Percentiles rank a stretch among this genome's conserved stretches.
These are phyloP conservation scores for Jatropha curcas DNA, from an alignment of 345 rosid genomes.

Conservation along the genomic window DNA sequence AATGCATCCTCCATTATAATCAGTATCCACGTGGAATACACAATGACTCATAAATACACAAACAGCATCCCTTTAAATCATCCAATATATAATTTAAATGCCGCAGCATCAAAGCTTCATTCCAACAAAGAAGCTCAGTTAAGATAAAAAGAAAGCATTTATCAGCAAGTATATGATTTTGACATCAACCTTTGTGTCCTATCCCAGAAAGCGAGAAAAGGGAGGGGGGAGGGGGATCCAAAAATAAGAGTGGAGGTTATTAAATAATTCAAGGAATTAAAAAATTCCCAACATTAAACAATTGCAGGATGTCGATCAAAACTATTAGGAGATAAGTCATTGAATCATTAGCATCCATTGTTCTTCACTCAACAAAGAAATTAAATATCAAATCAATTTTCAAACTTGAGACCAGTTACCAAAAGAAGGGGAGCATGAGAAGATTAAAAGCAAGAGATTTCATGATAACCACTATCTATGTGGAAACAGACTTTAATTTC, in stretches of 20 bases:
- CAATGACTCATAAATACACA: no score
- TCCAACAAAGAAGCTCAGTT: no score
- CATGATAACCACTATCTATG: slow-evolving; percentile 12
- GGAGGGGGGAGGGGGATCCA: no score
- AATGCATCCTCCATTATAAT: no score
- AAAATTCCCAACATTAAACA: background rate
- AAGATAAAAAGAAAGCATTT: no score
- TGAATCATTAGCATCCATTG: slow-evolving; percentile 9
- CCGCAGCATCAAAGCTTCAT: no score
- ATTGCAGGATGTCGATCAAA: slow-evolving; percentile 2
- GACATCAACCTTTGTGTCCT: background rate
- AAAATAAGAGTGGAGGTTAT: background rate
- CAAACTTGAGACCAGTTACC: background rate
- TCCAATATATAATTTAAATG: no score
- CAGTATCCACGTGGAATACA: no score
- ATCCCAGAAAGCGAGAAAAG: background rate
- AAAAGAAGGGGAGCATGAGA: background rate
- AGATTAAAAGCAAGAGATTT: background rate
- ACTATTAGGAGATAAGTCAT: background rate
- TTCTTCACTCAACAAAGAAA: background rate
- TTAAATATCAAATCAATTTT: background rate
- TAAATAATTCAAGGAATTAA: background rate
- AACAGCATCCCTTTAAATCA: no score
- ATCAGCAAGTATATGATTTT: no score
- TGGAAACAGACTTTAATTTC: slow-evolving; percentile 49